phyloP scores from a whole-genome alignment of 805 yeast genomes.

The Ogataea pini region DNA sequence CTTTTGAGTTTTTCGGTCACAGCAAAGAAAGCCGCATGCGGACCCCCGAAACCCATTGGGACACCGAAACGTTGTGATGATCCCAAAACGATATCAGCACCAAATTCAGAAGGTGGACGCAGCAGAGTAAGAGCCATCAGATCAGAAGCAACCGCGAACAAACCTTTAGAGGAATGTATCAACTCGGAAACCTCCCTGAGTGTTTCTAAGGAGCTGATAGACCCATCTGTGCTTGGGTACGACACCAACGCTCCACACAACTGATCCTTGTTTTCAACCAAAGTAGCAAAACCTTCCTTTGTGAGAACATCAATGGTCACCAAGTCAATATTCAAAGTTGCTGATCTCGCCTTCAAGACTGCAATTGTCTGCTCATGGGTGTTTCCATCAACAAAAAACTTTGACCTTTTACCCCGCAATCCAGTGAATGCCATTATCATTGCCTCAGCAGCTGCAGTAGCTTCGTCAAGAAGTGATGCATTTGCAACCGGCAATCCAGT shows the following conservation, averaged over 20 bases:
- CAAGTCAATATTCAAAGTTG: conserved; percentile 67
- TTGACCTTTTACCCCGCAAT: conserved; percentile 62
- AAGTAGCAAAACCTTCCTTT: conserved; percentile 36
- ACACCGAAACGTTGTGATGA: conserved; percentile 96
- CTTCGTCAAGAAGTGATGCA: conserved; percentile 94
- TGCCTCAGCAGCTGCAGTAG: conserved; percentile 97
- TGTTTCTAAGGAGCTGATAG: conserved; percentile 49
- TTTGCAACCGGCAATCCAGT: conserved; percentile 96
- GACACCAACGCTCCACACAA: conserved; percentile 85
- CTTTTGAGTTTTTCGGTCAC: conserved; percentile 79
- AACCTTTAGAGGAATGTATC: conserved; percentile 70
- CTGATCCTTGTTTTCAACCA: conserved; percentile 36
- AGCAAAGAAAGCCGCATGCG: conserved; percentile 97
- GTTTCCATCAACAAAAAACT: conserved; percentile 71
- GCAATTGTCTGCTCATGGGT: conserved; percentile 85
- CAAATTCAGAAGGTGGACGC: conserved; percentile 80
- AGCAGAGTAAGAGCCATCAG: conserved; percentile 83
- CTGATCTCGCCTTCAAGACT: conserved; percentile 79
- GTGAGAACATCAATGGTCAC: conserved; percentile 55
- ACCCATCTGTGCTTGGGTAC: conserved; percentile 88
- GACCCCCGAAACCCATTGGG: conserved; percentile 98
- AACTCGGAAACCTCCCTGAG: conserved; percentile 58
- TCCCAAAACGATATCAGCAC: conserved; percentile 93
- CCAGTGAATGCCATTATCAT: conserved; percentile 79
- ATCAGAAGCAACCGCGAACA: conserved; percentile 88